These are phyloP conservation scores for Epichloe aotearoae DNA, from an alignment of 2,329 filamentous ascomycete genomes.

Conservation along the genomic window DNA sequence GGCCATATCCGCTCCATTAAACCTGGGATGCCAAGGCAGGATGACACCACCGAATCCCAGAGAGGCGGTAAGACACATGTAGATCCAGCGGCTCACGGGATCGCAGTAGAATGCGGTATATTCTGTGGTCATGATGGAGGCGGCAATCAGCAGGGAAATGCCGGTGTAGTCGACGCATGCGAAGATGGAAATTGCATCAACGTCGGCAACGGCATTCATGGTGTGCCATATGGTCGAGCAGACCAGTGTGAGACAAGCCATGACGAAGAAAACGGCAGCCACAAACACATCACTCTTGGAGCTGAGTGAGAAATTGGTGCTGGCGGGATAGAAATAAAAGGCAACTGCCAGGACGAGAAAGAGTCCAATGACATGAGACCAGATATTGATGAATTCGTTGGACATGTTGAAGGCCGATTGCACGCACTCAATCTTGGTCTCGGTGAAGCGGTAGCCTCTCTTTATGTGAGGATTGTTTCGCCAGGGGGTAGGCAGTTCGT, in stretches of 20 bases:
- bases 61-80: conserved; percentile 68
- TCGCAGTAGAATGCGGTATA: conserved; percentile 99
- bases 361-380: conserved; percentile 88
- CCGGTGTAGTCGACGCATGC: conserved; percentile 98
- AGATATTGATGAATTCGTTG: conserved; percentile 96
- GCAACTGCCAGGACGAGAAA: conserved; percentile 76
- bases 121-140: conserved; percentile 94
- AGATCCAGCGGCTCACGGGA: conserved; percentile 70
- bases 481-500: conserved; percentile 86
- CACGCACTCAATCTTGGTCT: conserved; percentile 81
- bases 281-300: conserved; percentile 83
- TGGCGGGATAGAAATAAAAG: conserved; percentile 90
- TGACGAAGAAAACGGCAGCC: conserved; percentile 89
- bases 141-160: conserved; percentile 86
- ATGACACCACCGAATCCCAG: conserved; percentile 81
- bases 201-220: conserved; percentile 91
- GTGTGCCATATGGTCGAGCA: conserved; percentile 98
- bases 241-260: conserved; percentile 84
- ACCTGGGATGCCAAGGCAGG: conserved; percentile 88
- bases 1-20: conserved; percentile 85
- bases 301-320: conserved; percentile 72
- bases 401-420: conserved; percentile 71
- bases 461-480: conserved; percentile 88
- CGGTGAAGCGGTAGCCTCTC: conserved; percentile 83
- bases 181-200: conserved; percentile 82